Evolutionary conservation across 116 monocot species (phyloP).

Genomic region (Papilionanthe hybrid): DNA sequence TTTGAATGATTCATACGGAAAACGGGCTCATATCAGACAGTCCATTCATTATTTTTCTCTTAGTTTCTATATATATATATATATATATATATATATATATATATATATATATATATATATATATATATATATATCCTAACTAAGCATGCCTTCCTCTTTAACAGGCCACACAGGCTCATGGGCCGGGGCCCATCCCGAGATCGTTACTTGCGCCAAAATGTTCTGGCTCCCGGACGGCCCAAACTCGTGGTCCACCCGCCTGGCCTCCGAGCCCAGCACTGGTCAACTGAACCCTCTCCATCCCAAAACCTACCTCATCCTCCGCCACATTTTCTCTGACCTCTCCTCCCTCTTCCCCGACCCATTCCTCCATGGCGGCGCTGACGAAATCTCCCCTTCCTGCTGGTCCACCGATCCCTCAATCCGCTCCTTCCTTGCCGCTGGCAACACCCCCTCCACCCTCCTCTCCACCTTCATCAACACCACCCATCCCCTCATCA

Average conservation of each 20-base stretch:
- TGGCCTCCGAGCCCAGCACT: constrained; percentile 79
- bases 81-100: too few species aligned
- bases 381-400: constrained; percentile 65
- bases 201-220: constrained; percentile 69
- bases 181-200: constrained; percentile 76
- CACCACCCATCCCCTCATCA: constrained; percentile 41
- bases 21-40: too few species aligned
- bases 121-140: neutral
- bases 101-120: too few species aligned
- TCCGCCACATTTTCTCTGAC: constrained; percentile 55
- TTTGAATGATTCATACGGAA: too few species aligned
- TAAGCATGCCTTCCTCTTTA: neutral
- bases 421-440: constrained; percentile 42
- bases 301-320: constrained; percentile 60
- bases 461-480: constrained; percentile 67
- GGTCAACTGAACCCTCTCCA: constrained; percentile 89
- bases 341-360: constrained; percentile 69
- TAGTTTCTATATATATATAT: too few species aligned
- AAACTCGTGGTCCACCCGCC: neutral
- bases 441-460: constrained; percentile 41
- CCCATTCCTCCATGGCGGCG: constrained; percentile 64
- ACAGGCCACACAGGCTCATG: constrained; percentile 84
- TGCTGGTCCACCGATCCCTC: constrained; percentile 71
- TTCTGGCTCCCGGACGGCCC: constrained; percentile 60
- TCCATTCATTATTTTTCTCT: too few species aligned